Base-by-base conservation (phyloP, 2,329 filamentous ascomycete species). In the Beauveria bassiana region DNA sequence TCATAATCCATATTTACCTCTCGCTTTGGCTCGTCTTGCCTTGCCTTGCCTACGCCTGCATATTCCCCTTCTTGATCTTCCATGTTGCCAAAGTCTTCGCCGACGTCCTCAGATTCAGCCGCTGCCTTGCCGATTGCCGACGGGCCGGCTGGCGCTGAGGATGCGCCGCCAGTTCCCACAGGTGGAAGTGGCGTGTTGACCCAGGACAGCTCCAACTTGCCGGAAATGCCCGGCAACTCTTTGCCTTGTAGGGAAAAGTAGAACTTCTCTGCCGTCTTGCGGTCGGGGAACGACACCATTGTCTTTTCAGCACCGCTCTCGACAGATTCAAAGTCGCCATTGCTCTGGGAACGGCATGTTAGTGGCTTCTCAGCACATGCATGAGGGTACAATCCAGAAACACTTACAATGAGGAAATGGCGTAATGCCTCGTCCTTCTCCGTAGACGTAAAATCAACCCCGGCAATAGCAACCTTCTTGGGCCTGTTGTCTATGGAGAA, bases 401-500 rank as follows among this genome's bases (percentile, higher is more conserved):
- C 22, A 75, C 83, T 74, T 76, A 88, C 86, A 65, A 91, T 78
- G 24, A 93, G 81, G 72, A 88, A 87, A 68, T 90, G 86, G 64
- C 88, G 80, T 49, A 93, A 76, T 31, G 80, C 79, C 72, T 92
- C 89, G 65, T 92, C 86, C 68, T 84, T 84, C 34, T 81, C 81
- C 1, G 82, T 70, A 16, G 78, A 78, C 3, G 86, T 85, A 69
- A 87, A 86, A 72, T 86, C 85, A 12, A 85, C 80, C 3, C 85
- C 87, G 8, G 79, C 79, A 26, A 93, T 74, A 6, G 82, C 80
- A 10, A 95, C 77, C 64, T 81, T 86, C 70, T 83, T 88, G 0
- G 90, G 87, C 50, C 90, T 80, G 70, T 93, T 92, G 69, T 95
- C 90, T 24, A 95, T 78, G 20, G 87, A 87, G 66, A 87, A 88